Evolutionary conservation across 108 stramenopile species (phyloP).

Genomic region (Asterionellopsis glacialis): DNA sequence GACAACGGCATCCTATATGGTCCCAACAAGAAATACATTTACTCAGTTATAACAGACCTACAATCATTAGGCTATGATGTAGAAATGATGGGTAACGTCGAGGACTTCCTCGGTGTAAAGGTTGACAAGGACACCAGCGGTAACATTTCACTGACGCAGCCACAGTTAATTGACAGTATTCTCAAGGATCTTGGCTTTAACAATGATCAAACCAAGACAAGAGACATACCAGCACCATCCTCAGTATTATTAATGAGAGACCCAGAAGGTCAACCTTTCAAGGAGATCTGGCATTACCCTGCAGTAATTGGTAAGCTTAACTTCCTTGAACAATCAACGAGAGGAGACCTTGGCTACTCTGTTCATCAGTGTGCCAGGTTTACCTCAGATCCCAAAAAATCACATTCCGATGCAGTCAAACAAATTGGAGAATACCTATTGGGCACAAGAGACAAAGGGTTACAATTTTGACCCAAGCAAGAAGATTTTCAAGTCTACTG

Average conservation of each 20-base stretch:
- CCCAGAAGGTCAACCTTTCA: no score
- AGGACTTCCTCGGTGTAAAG: constrained; percentile 46
- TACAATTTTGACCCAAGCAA: constrained; percentile 13
- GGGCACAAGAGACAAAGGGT: constrained; percentile 6
- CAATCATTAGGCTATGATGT: no score
- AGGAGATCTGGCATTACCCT: constrained; percentile 9
- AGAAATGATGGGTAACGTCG: no score
- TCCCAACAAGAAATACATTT: constrained; percentile 11
- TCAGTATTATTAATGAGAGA: no score
- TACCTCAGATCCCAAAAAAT: constrained; percentile 5
- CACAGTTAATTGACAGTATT: constrained; percentile 35
- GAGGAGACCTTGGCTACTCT: constrained; percentile 7
- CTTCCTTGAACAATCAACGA: constrained; percentile 17
- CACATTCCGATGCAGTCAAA: constrained; percentile 13
- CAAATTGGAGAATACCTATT: constrained; percentile 13
- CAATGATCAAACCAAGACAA: not conserved
- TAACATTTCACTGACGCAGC: constrained; percentile 33
- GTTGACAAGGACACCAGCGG: constrained; percentile 22
- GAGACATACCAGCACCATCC: no score
- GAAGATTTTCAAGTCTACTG: constrained; percentile 9
- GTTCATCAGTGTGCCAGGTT: constrained; percentile 23
- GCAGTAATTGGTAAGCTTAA: constrained; percentile 22
- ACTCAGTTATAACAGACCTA: no score
- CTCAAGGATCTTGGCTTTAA: constrained; percentile 8
- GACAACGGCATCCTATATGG: constrained; percentile 44